Base-by-base conservation (phyloP, 2,329 filamentous ascomycete genomes). In the Periconia macrospinosa region DNA sequence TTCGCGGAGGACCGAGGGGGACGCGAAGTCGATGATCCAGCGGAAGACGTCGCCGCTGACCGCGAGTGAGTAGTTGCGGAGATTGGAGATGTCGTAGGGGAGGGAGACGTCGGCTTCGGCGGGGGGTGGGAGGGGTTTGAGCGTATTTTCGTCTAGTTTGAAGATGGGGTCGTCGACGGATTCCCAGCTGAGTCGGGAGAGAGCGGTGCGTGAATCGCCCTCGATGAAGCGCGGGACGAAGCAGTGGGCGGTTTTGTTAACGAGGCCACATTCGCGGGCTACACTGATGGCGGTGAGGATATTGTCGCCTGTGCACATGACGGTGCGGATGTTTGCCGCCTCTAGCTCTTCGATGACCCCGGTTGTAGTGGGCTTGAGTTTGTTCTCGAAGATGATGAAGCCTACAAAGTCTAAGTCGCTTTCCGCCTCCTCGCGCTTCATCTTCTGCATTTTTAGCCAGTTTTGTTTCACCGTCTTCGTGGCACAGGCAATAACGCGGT, bases 341-440 rank as follows among this genome's bases (percentile, higher is more conserved):
- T 85, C 82, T 2, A 99, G 82, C 75, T 97, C 92, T 52, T 89
- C 83, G 23, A 99, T 85, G 33, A 97, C 89, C 1, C 82, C 83
- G 1, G 90, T 83, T 0, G 93, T 97, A 18, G 85, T 92, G 1
- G 90, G 87, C 73, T 99, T 99, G 56, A 99, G 79, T 76, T 99
- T 99, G 77, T 99, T 99, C 76, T 99, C 94, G 65, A 99, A 99
- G 50, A 99, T 88, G 68, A 99, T 97, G 76, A 99, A 99, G 6
- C 94, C 94, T 35, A 92, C 83, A 68, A 99, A 97, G 44, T 93
- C 86, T 11, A 99, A 83, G 30, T 86, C 81, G 2, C 85, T 88
- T 73, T 99, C 94, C 9, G 90, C 92, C 49, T 97, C 90, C 40
- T 86, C 78, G 30, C 94, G 88, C 62, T 86, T 89, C 88, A 97